Base-by-base conservation (phyloP, 768 basidiomycete species). In the Rhodocollybia butyracea region DNA sequence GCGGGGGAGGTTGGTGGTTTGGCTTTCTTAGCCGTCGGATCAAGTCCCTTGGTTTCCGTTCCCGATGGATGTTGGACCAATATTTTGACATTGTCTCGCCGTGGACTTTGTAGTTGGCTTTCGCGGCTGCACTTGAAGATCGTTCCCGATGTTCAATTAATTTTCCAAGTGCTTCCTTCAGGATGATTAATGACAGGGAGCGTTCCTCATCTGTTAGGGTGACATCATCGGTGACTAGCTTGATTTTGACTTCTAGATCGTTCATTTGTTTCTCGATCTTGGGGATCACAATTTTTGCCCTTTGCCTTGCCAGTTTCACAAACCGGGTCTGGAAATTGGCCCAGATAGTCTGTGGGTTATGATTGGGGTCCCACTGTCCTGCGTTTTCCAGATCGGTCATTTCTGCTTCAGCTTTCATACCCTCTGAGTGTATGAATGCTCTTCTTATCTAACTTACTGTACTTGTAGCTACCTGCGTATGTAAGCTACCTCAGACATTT, bases 71-170 rank as follows among this genome's bases (percentile, higher is more conserved):
- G 1, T 48, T 22, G 0, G 59, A 39, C 66, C 66, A 68, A 55
- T 61, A 65, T 24, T 62, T 64, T 1, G 41, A 60, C 0, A 64
- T 56, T 2, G 55, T 63, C 46, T 64, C 61, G 0, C 57, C 56
- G 31, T 64, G 39, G 0, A 63, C 34, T 0, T 46, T 21, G 46
- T 59, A 60, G 7, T 53, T 51, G 26, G 58, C 53, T 2, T 50
- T 38, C 11, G 51, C 57, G 15, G 57, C 56, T 12, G 47, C 26
- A 0, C 47, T 22, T 11, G 30, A 31, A 13, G 22, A 27, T 12
- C 13, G 30, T 17, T 45, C 22, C 10, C 13, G 5, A 5, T 21
- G 3, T 21, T 46, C 22, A 34, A 54, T 46, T 19, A 60, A 41
- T 2, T 43, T 21, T 22, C 24, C 12, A 4, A 63, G 43, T 24